Conservation (phyloP, 2,329 filamentous ascomycete genomes). For the Juglanconis sp. region DNA sequence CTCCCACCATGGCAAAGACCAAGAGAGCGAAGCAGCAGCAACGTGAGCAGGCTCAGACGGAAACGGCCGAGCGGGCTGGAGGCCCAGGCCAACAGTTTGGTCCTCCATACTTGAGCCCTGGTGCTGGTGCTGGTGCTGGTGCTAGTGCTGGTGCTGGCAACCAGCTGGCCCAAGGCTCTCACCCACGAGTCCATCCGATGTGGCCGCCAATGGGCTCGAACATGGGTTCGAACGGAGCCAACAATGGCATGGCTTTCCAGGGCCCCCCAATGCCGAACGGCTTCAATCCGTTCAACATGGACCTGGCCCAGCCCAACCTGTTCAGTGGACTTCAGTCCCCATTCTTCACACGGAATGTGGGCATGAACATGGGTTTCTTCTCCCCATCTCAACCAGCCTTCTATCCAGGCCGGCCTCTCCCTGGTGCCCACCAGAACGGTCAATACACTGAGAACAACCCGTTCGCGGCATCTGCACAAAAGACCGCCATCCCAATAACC, state of each 20-base stretch:
- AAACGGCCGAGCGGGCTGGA: not conserved
- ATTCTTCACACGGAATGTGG: not conserved
- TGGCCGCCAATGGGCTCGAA: not conserved
- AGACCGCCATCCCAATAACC: not conserved
- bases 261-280: not conserved
- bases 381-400: not conserved
- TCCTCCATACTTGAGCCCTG: not conserved
- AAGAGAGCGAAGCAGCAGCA: not conserved
- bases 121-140: not conserved
- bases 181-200: not conserved
- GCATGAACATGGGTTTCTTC: not conserved
- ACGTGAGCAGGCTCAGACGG: not conserved
- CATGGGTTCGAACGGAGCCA: not conserved
- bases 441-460: not conserved
- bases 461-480: not conserved
- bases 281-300: not conserved
- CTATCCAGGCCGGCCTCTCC: not conserved
- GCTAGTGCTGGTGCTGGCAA: not conserved
- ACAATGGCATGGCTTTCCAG: not conserved
- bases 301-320: not conserved
- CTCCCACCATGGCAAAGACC: not conserved
- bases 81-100: not conserved
- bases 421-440: not conserved
- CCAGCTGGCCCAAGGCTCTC: not conserved
- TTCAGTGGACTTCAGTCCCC: not conserved